A percentile compares a stretch with the other conserved stretches of the same genome.
phyloP scores from a whole-genome alignment of 75 land plant species.

The Pinus albicaulis region DNA sequence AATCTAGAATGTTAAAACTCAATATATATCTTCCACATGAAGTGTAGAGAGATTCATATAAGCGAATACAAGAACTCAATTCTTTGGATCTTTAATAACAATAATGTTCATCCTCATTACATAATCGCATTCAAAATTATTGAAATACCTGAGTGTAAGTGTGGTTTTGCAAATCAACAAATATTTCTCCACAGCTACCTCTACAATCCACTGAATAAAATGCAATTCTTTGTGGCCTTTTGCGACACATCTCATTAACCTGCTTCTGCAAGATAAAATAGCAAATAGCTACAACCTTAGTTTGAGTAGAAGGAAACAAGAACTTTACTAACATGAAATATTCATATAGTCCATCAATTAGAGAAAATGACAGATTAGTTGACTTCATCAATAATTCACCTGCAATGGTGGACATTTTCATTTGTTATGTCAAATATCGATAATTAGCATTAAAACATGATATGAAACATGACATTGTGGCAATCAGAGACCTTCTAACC shows the following conservation, averaged over 20 bases:
- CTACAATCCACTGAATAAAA: conserved; percentile 92
- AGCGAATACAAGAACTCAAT: background rate
- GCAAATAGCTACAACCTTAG: background rate
- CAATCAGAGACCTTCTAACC: too few species aligned
- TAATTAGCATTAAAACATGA: too few species aligned
- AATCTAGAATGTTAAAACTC: too few species aligned
- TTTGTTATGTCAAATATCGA: too few species aligned
- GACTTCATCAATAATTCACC: background rate
- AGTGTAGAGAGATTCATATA: background rate
- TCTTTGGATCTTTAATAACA: too few species aligned
- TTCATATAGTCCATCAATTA: background rate
- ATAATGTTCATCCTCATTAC: too few species aligned
- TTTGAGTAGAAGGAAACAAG: background rate
- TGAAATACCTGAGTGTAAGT: conserved; percentile 54
- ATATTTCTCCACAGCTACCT: conserved; percentile 87
- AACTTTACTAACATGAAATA: background rate
- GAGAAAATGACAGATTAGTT: background rate
- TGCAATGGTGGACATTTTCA: background rate
- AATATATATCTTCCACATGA: too few species aligned
- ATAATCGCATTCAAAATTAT: background rate
- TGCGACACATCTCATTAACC: conserved; percentile 78
- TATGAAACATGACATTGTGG: too few species aligned
- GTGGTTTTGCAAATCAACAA: conserved; percentile 88
- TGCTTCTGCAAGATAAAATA: conserved; percentile 48
- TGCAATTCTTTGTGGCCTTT: conserved; percentile 61